These are phyloP conservation scores for Hansenula lynferdii DNA, from an alignment of 1,139 yeast species.

Conservation along the genomic window DNA sequence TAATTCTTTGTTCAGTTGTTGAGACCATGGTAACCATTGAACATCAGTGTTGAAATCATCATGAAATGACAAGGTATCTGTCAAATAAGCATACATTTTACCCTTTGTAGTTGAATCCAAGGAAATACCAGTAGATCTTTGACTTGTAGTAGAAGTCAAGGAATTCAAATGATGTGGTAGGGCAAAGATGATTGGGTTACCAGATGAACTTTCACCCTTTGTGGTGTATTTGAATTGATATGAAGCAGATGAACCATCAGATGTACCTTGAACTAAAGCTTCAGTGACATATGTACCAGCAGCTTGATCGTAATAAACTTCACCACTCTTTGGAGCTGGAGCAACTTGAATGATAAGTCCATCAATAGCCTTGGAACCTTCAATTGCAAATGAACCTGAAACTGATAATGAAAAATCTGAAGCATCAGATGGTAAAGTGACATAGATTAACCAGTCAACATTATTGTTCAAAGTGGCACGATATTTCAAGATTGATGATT, in stretches of 20 bases:
- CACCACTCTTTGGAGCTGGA: slow-evolving; percentile 44
- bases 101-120: slow-evolving; percentile 66
- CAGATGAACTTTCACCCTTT: slow-evolving; percentile 47
- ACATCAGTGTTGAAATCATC: slow-evolving; percentile 48
- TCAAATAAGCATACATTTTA: slow-evolving; percentile 51
- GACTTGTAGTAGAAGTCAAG: slow-evolving; percentile 33
- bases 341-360: slow-evolving; percentile 62
- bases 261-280: slow-evolving; percentile 34
- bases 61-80: slow-evolving; percentile 37
- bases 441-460: slow-evolving; percentile 56
- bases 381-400: slow-evolving; percentile 33
- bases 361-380: slow-evolving; percentile 41
- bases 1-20: slow-evolving; percentile 28
- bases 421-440: slow-evolving; percentile 42
- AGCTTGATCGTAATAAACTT: slow-evolving; percentile 47
- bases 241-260: slow-evolving; percentile 34
- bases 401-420: slow-evolving; percentile 34
- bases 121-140: slow-evolving; percentile 41
- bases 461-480: slow-evolving; percentile 47
- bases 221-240: slow-evolving; percentile 51
- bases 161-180: slow-evolving; percentile 68
- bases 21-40: slow-evolving; percentile 59
- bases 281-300: slow-evolving; percentile 55
- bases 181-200: slow-evolving; percentile 55
- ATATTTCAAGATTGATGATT: slow-evolving; percentile 44